Evolutionary conservation across 306 rosid species (phyloP), one percentile per base, ranked within the genome.

Genomic region (Senna siamea): DNA sequence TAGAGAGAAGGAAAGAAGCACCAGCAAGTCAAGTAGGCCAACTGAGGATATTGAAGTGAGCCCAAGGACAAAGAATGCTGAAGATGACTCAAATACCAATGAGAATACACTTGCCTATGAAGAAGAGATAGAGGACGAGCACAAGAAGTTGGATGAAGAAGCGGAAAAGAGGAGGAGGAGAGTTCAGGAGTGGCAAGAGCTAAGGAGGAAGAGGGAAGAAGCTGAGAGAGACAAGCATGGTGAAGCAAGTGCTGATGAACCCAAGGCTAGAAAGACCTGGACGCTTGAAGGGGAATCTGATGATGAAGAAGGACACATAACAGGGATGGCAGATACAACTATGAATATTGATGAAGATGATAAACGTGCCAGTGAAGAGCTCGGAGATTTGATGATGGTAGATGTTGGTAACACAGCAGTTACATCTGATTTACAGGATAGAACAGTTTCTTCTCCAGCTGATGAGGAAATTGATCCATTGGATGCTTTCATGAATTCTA

Each of bases 241-340:
- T 35, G 96, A 87, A 77, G 88, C 41, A 19, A 77, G 70, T 79
- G 81, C 70, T 41, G 85, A 79, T 47, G 96, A 86, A 85, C 91
- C 81, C 14, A 86, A 80, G 82, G 87, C 82, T 44, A 89, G 96
- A 50, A 91, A 91, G 86, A 44, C 96, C 17, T 90, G 96, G 98
- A 93, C 97, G 19, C 96, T 93, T 78, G 97, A 90, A 55, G 98
- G 97, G 73, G 98, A 93, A 70, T 93, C 96, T 64, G 98, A 93
- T 76, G 96, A 93, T 19, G 98, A 93, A 87, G 96, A 93, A 54
- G 87, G 82, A 44, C 71, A 79, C 1, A 70, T 76, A 15, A 63
- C 76, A 15, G 95, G 80, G 64, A 89, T 87, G 76, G 66, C 26
- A 10, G 88, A 81, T 77, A 74, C 76, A 5, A 76, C 80, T 58